Conservation (phyloP, 495 filamentous ascomycete genomes). For the Paragyromitra xinjiangensis region DNA sequence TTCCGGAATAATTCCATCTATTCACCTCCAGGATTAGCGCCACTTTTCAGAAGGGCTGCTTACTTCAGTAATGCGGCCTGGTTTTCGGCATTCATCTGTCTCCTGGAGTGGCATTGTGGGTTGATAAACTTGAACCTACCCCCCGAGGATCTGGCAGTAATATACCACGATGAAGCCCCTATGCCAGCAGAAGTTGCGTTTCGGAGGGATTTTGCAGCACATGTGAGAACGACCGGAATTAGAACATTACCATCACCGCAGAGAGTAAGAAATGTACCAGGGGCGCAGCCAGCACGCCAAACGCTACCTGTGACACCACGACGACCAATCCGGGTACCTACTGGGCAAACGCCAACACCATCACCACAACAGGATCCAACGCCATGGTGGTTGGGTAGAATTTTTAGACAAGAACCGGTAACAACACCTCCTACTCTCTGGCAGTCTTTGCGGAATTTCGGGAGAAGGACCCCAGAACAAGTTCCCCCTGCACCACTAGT, state of each 20-base stretch:
- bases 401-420: background rate
- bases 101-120: conserved; percentile 41
- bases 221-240: background rate
- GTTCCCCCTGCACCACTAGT: background rate
- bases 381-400: background rate
- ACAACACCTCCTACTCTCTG: background rate
- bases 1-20: conserved; percentile 27
- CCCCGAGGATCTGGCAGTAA: conserved; percentile 15
- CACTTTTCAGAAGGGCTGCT: background rate
- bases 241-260: background rate
- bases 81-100: conserved; percentile 28
- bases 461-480: background rate
- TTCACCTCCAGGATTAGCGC: background rate
- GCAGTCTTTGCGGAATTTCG: conserved; percentile 3
- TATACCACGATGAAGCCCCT: conserved; percentile 16
- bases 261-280: no score
- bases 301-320: conserved; percentile 8
- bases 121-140: conserved; percentile 18
- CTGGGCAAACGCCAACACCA: background rate
- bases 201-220: conserved; percentile 18
- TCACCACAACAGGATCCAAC: background rate
- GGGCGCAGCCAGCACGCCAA: background rate
- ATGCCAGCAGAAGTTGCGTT: conserved; percentile 3
- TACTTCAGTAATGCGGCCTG: conserved; percentile 29
- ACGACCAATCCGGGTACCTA: background rate